phyloP scores from a whole-genome alignment of 208 protist genomes.

The Leishmania gerbilli region DNA sequence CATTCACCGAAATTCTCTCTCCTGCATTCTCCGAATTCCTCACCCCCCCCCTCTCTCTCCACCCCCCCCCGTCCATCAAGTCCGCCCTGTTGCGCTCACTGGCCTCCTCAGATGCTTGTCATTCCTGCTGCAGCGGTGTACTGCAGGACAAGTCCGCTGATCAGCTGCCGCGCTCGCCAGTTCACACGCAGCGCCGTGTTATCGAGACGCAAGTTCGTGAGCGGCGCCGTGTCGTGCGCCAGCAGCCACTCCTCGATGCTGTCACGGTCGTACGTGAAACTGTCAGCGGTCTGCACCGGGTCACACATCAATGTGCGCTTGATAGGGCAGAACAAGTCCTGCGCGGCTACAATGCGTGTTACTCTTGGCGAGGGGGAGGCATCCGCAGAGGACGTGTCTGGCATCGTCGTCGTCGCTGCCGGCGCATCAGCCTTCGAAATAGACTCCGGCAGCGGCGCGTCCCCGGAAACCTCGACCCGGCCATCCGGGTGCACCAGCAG shows the following conservation, averaged over 20 bases:
- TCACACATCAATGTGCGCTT: constrained; percentile 77
- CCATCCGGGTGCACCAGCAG: constrained; percentile 17
- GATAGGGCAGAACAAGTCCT: constrained; percentile 78
- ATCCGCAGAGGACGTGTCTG: not conserved
- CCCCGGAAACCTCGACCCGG: constrained; percentile 18
- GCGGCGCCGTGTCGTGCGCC: constrained; percentile 45
- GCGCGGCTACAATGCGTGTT: constrained; percentile 15
- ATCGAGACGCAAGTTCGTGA: constrained; percentile 62
- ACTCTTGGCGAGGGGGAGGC: not conserved
- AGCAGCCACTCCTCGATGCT: constrained; percentile 78
- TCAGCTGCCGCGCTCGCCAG: constrained; percentile 23
- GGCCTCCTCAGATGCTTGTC: not conserved
- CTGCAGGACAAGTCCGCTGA: constrained; percentile 29
- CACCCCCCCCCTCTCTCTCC: not conserved
- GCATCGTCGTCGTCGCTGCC: not conserved
- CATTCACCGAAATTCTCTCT: not conserved
- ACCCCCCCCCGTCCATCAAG: not conserved
- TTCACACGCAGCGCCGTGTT: constrained; percentile 35
- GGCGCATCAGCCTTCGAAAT: constrained; percentile 2
- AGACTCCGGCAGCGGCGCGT: constrained; percentile 12
- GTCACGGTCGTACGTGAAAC: constrained; percentile 87
- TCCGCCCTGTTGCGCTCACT: not conserved
- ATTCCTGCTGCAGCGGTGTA: constrained; percentile 15
- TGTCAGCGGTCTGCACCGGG: constrained; percentile 82
- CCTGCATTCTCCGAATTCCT: not conserved